Evolutionary conservation across 1,139 yeast species (phyloP).

Genomic region (Schwanniomyces etchellsii): DNA sequence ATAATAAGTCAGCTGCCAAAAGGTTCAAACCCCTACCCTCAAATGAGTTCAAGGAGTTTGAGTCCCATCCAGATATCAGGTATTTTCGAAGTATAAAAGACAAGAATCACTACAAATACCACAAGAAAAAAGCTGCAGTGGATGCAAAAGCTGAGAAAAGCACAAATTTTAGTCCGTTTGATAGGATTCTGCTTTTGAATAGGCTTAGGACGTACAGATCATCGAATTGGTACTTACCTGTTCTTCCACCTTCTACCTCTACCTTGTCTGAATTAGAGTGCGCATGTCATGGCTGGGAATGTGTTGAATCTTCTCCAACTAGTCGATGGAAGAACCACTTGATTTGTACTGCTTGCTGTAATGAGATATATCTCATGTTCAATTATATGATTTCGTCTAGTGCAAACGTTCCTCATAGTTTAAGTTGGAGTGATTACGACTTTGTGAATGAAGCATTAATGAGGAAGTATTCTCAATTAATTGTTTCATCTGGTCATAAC

Average conservation of each 20-base stretch:
- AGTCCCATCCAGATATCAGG: slow-evolving; percentile 35
- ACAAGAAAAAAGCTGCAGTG: slow-evolving; percentile 19
- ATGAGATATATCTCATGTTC: slow-evolving; percentile 23
- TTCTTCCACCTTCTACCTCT: slow-evolving; percentile 3
- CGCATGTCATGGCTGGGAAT: slow-evolving; percentile 40
- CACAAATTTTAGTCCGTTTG: slow-evolving; percentile 28
- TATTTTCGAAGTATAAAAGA: slow-evolving; percentile 31
- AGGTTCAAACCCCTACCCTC: neutral
- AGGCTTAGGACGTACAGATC: slow-evolving; percentile 27
- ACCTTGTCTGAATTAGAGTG: slow-evolving; percentile 29
- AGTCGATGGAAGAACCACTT: slow-evolving; percentile 25
- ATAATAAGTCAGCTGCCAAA: neutral
- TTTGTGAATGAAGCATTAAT: slow-evolving; percentile 20
- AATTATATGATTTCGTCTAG: slow-evolving; percentile 8
- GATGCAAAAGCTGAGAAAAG: slow-evolving; percentile 8
- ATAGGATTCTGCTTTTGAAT: slow-evolving; percentile 19
- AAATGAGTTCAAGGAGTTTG: slow-evolving; percentile 10
- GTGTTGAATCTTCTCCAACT: slow-evolving; percentile 22
- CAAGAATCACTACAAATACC: slow-evolving; percentile 34
- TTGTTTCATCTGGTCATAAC: slow-evolving; percentile 23
- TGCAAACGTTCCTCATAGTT: slow-evolving; percentile 10
- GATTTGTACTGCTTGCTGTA: slow-evolving; percentile 29
- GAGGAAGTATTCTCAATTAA: slow-evolving; percentile 19
- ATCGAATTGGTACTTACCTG: slow-evolving; percentile 32
- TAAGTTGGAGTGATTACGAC: slow-evolving; percentile 17